A percentile compares a stretch with the other conserved stretches of the same genome.
Evolutionary conservation across 495 filamentous ascomycete species (phyloP).

Genomic region (Aspergillus incahuasiensis): DNA sequence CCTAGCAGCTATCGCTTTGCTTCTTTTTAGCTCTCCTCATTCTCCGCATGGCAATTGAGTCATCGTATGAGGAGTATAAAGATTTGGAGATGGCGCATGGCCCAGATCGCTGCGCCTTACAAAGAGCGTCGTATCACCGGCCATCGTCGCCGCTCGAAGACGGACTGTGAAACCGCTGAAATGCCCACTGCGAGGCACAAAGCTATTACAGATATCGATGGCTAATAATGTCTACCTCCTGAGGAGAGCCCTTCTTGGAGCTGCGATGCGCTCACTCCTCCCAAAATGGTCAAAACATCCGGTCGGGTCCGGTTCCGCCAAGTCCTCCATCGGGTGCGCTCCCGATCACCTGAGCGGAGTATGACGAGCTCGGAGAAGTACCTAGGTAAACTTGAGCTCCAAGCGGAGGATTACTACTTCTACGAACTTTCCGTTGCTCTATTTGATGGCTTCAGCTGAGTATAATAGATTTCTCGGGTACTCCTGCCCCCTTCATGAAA

Average conservation of each 20-base stretch:
- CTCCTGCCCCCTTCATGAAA: no score
- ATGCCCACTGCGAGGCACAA: neutral
- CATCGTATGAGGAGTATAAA: neutral
- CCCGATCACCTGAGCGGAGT: neutral
- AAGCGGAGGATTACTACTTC: no score
- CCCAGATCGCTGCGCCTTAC: neutral
- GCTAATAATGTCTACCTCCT: neutral
- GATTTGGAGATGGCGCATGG: neutral
- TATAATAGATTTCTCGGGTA: neutral
- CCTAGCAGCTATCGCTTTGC: neutral
- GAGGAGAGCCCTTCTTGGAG: neutral
- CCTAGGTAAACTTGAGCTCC: no score
- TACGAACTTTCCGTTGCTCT: no score
- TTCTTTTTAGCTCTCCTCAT: slow-evolving; percentile 13
- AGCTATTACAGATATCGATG: neutral
- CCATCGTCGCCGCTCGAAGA: neutral
- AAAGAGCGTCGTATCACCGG: neutral
- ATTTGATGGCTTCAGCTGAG: no score
- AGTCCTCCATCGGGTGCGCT: neutral
- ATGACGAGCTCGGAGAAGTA: neutral
- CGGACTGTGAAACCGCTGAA: no score
- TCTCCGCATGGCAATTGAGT: slow-evolving; percentile 11
- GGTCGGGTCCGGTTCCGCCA: neutral
- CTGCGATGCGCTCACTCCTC: neutral
- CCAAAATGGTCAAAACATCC: neutral